A percentile compares a stretch with the other conserved stretches of the same genome.
Conservation (phyloP, 805 yeast species). For the Saccharomyces jurei region DNA sequence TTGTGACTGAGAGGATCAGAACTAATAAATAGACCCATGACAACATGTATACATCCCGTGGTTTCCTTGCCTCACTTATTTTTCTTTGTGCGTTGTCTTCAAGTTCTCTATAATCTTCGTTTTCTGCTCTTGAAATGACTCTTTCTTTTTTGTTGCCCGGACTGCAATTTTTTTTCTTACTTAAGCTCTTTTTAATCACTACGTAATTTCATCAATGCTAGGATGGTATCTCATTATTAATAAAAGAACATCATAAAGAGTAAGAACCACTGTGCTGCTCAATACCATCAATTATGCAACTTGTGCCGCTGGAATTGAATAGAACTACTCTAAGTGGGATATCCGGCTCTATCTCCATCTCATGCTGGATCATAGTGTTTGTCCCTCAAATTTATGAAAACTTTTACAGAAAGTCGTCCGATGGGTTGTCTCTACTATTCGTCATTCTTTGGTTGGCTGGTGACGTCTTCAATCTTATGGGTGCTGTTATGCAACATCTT, state of each 20-base stretch:
- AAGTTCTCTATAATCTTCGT: not conserved
- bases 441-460: slow-evolving; percentile 89
- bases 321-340: slow-evolving; percentile 72
- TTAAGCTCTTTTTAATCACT: not conserved
- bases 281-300: slow-evolving; percentile 10
- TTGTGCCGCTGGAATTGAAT: slow-evolving; percentile 48
- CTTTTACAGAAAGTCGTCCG: slow-evolving; percentile 74
- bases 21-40: not conserved
- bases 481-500: slow-evolving; percentile 83
- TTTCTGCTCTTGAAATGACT: not conserved
- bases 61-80: not conserved
- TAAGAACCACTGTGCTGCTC: not conserved
- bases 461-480: slow-evolving; percentile 87
- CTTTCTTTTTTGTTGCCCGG: not conserved
- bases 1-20: not conserved
- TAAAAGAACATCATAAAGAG: not conserved
- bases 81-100: not conserved
- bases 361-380: slow-evolving; percentile 97
- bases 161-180: not conserved
- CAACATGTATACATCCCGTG: not conserved
- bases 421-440: slow-evolving; percentile 81
- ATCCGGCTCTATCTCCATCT: slow-evolving; percentile 72
- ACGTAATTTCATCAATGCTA: not conserved
- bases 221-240: not conserved
- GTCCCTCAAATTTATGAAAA: slow-evolving; percentile 95